phyloP scores from a whole-genome alignment of 1,139 yeast species.

The Candida gigantensis region DNA sequence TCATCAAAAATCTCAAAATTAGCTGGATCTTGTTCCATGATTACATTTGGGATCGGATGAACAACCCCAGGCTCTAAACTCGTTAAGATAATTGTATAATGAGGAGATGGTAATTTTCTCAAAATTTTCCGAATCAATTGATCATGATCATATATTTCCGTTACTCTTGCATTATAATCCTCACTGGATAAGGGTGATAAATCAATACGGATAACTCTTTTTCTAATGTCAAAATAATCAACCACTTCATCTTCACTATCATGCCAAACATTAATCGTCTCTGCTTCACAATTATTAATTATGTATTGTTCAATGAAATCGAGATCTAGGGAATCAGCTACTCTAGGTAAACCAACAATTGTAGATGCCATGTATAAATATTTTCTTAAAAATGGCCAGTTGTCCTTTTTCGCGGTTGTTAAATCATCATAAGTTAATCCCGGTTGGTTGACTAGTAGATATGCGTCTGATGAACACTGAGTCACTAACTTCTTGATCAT shows the following conservation, averaged over 20 bases:
- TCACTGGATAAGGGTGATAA: constrained; percentile 50
- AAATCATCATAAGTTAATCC: constrained; percentile 65
- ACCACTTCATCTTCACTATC: constrained; percentile 45
- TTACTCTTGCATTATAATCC: constrained; percentile 7
- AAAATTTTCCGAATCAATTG: constrained; percentile 50
- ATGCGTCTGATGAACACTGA: constrained; percentile 70
- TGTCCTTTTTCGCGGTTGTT: constrained; percentile 32
- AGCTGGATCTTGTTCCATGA: constrained; percentile 31
- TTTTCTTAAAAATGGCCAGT: constrained; percentile 56
- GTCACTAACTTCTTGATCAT: constrained; percentile 52
- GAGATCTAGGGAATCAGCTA: constrained; percentile 47
- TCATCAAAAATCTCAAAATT: constrained; percentile 47
- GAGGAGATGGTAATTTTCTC: constrained; percentile 70
- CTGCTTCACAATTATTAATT: constrained; percentile 50
- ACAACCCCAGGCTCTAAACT: constrained; percentile 21
- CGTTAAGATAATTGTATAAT: constrained; percentile 55
- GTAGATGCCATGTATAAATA: constrained; percentile 64
- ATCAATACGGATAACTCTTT: constrained; percentile 58
- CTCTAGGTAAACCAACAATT: constrained; percentile 59
- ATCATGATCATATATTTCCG: constrained; percentile 42
- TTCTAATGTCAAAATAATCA: constrained; percentile 57
- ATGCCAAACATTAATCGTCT: constrained; percentile 35
- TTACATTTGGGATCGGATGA: constrained; percentile 34
- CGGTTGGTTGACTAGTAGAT: constrained; percentile 68
- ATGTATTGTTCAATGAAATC: constrained; percentile 46